phyloP scores from a whole-genome alignment of 192 early-diverging fungal genomes.

The Coemansia pectinata region DNA sequence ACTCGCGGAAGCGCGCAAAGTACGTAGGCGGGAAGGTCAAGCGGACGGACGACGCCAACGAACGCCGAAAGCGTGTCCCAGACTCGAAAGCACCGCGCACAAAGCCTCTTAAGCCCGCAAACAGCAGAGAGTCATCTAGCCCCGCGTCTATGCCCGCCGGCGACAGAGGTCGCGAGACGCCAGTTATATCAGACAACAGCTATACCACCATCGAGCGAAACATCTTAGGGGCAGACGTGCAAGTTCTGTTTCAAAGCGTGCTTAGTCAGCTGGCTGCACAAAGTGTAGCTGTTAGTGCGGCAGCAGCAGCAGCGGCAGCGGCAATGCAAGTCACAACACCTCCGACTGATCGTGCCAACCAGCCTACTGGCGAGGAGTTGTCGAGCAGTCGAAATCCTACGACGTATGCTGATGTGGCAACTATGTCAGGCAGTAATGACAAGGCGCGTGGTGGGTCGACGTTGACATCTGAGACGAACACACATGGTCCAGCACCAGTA shows the following conservation, averaged over 20 bases:
- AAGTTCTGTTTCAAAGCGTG: conserved; percentile 52
- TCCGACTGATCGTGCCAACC: neutral
- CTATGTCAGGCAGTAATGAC: neutral
- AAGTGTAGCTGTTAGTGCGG: conserved; percentile 24
- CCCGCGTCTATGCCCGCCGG: conserved; percentile 18
- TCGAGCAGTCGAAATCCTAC: neutral
- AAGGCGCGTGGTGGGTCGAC: neutral
- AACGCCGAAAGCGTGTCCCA: conserved; percentile 32
- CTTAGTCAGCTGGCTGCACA: conserved; percentile 51
- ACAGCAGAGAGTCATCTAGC: conserved; percentile 35
- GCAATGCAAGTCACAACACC: neutral
- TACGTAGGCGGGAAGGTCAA: conserved; percentile 32
- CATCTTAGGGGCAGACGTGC: conserved; percentile 44
- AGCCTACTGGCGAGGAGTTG: neutral
- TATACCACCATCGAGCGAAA: conserved; percentile 44
- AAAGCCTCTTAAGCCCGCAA: conserved; percentile 13
- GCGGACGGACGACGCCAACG: conserved; percentile 21
- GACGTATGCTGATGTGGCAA: neutral
- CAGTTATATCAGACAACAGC: conserved; percentile 12
- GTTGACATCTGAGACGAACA: neutral
- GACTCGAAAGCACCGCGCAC: conserved; percentile 32
- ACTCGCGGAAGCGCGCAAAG: conserved; percentile 36
- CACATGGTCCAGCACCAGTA: neutral
- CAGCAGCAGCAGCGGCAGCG: conserved; percentile 9
- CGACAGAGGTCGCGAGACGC: conserved; percentile 25